A percentile compares a stretch with the other conserved stretches of the same genome.
Conservation (phyloP, 2,329 filamentous ascomycete species). For the Venturia pyrina region DNA sequence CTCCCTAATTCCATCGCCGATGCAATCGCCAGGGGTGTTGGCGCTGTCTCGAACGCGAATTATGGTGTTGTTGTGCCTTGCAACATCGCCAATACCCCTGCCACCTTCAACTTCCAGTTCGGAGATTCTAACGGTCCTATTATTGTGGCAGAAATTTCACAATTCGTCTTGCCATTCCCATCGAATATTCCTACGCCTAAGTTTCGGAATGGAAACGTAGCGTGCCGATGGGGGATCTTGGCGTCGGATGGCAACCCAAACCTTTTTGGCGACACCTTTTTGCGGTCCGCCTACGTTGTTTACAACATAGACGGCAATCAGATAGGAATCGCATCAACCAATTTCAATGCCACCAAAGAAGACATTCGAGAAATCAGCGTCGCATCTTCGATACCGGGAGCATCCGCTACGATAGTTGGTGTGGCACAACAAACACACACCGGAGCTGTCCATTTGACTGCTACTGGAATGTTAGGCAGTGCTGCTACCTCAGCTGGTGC, state of each 20-base stretch:
- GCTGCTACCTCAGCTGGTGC: not conserved
- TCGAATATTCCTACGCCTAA: constrained; percentile 1
- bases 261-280: constrained; percentile 52
- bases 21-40: constrained; percentile 30
- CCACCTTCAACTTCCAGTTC: constrained; percentile 48
- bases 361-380: constrained; percentile 45
- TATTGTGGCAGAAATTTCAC: constrained; percentile 10
- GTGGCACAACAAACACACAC: constrained; percentile 9
- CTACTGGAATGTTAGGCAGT: not conserved
- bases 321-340: constrained; percentile 51
- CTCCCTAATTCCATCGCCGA: constrained; percentile 51
- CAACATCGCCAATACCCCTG: constrained; percentile 35
- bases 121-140: constrained; percentile 28
- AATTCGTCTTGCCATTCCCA: constrained; percentile 13
- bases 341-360: constrained; percentile 44
- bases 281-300: constrained; percentile 53
- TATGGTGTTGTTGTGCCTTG: constrained; percentile 44
- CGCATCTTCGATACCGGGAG: constrained; percentile 40
- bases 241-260: constrained; percentile 37
- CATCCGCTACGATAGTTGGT: constrained; percentile 24
- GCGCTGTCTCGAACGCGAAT: constrained; percentile 30
- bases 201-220: constrained; percentile 7
- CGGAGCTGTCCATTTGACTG: constrained; percentile 4
- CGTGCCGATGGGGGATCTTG: constrained; percentile 33
- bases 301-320: constrained; percentile 52